These are phyloP conservation scores for Capsaspora owczarzaki DNA, from an alignment of 78 protist species.

Conservation along the genomic window DNA sequence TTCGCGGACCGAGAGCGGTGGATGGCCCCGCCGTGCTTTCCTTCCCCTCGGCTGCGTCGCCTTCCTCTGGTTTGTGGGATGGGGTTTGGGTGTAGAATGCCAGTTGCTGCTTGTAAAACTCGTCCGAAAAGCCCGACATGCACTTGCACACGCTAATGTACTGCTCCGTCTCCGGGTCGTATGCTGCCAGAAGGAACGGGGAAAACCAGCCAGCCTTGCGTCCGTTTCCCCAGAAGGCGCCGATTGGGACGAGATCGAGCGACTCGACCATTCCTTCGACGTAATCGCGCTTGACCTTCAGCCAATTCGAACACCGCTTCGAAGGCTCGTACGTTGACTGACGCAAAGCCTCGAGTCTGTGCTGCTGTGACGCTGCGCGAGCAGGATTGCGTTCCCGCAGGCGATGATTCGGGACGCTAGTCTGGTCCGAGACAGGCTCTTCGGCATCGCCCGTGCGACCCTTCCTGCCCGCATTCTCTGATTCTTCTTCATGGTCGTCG, in stretches of 20 bases:
- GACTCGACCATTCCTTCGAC: slow-evolving; percentile 29
- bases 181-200: slow-evolving; percentile 36
- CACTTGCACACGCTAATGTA: slow-evolving; percentile 28
- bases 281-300: slow-evolving; percentile 28
- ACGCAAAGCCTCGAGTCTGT: background rate
- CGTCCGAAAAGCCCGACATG: slow-evolving; percentile 45
- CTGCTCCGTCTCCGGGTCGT: slow-evolving; percentile 2
- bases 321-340: background rate
- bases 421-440: background rate
- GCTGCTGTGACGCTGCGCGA: background rate
- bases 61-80: too few relatives aligned
- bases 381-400: background rate
- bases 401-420: background rate
- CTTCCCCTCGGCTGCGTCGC: too few relatives aligned
- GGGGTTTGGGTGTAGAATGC: too few relatives aligned
- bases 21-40: too few relatives aligned
- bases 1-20: too few relatives aligned
- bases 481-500: background rate
- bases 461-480: too few relatives aligned
- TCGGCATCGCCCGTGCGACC: too few relatives aligned
- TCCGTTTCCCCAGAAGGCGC: slow-evolving; percentile 39
- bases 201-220: slow-evolving; percentile 16
- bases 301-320: slow-evolving; percentile 11
- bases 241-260: slow-evolving; percentile 44
- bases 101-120: slow-evolving; percentile 18